Evolutionary conservation across 345 rosid genomes (phyloP).

Genomic region (Syzygium oleosum): DNA sequence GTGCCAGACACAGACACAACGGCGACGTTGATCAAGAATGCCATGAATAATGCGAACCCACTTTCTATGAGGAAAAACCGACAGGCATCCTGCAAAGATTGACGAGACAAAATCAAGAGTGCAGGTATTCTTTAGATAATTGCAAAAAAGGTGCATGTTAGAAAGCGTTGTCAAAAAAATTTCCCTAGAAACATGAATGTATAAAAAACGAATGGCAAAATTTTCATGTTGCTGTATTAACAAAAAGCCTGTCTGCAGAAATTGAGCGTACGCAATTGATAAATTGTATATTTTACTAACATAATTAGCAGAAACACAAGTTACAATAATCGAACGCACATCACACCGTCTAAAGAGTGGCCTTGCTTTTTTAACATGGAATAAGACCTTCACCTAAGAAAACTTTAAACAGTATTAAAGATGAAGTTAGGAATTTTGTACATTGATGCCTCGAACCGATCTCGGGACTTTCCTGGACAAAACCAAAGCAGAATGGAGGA

Average conservation of each 20-base stretch:
- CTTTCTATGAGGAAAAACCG: constrained; percentile 54
- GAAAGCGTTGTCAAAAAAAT: no score
- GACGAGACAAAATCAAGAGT: neutral
- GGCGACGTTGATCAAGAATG: constrained; percentile 51
- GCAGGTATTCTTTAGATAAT: neutral
- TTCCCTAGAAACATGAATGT: no score
- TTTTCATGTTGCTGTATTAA: no score
- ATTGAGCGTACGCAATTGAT: neutral
- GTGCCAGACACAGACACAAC: constrained; percentile 48
- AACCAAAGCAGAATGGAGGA: constrained; percentile 37
- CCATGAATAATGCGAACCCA: constrained; percentile 52
- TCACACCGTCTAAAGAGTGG: neutral
- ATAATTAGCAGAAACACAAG: neutral
- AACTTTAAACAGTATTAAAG: neutral
- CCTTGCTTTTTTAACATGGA: neutral
- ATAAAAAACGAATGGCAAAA: no score
- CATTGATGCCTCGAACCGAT: constrained; percentile 42
- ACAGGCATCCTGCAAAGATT: constrained; percentile 39
- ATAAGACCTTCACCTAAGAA: neutral
- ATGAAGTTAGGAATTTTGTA: constrained; percentile 2
- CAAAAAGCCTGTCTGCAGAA: no score
- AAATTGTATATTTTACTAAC: neutral
- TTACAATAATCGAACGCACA: neutral
- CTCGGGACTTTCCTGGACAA: constrained; percentile 27
- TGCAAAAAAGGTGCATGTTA: no score